phyloP scores from a whole-genome alignment of 1,139 yeast genomes.

The Geotrichum klebahnii region DNA sequence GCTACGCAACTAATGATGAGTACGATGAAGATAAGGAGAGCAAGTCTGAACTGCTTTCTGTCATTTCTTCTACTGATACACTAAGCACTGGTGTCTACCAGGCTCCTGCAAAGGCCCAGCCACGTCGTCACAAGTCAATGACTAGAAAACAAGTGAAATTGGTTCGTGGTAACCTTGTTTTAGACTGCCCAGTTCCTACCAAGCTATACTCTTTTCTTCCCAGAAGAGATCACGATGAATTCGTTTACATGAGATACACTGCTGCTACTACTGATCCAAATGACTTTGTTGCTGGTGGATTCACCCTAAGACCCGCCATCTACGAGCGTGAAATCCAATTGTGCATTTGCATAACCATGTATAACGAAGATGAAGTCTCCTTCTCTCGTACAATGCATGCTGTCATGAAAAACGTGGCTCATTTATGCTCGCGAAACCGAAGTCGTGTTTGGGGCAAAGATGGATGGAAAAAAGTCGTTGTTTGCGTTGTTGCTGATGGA shows the following conservation, averaged over 20 bases:
- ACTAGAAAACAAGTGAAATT: slow-evolving; percentile 53
- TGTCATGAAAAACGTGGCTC: slow-evolving; percentile 65
- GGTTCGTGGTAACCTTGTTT: slow-evolving; percentile 67
- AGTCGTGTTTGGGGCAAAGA: slow-evolving; percentile 64
- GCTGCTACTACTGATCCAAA: slow-evolving; percentile 80
- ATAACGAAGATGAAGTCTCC: slow-evolving; percentile 71
- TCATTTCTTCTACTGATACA: slow-evolving; percentile 29
- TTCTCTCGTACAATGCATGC: slow-evolving; percentile 73
- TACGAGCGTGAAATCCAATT: slow-evolving; percentile 62
- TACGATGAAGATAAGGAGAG: slow-evolving; percentile 24
- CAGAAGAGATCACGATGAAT: slow-evolving; percentile 53
- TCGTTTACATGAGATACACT: slow-evolving; percentile 71
- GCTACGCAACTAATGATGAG: slow-evolving; percentile 15
- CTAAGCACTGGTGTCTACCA: slow-evolving; percentile 11
- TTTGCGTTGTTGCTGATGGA: slow-evolving; percentile 73
- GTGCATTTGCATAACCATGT: slow-evolving; percentile 71
- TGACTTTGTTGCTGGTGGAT: slow-evolving; percentile 52
- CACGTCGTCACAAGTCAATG: slow-evolving; percentile 33
- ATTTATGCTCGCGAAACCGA: slow-evolving; percentile 56
- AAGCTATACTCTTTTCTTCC: slow-evolving; percentile 44
- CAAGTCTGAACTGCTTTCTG: slow-evolving; percentile 31
- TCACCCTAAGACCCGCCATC: slow-evolving; percentile 62
- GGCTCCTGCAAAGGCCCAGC: slow-evolving; percentile 26
- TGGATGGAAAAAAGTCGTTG: slow-evolving; percentile 76
- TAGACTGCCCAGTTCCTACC: slow-evolving; percentile 63